phyloP scores from a whole-genome alignment of 2,329 filamentous ascomycete genomes.

The Hymenoscyphus albidus region DNA sequence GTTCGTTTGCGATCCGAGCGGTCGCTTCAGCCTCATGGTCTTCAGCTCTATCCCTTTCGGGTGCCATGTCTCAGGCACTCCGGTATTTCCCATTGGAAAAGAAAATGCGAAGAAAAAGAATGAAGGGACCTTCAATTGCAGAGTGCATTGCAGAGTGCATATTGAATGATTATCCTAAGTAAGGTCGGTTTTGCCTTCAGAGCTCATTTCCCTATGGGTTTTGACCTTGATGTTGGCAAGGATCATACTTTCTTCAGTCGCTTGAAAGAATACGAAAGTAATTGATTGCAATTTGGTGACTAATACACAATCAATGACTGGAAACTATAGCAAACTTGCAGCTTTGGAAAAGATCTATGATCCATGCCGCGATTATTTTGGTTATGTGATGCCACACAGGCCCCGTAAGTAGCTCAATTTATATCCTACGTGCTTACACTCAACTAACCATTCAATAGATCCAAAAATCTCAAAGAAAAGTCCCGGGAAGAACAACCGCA shows the following conservation, averaged over 20 bases:
- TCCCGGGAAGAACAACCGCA: neutral
- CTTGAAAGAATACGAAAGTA: too few relatives aligned
- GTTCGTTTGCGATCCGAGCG: neutral
- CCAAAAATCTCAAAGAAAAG: neutral
- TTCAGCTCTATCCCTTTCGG: neutral
- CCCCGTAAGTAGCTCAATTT: conserved; percentile 11
- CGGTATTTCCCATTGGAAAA: neutral
- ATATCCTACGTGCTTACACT: conserved; percentile 3
- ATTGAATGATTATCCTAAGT: neutral
- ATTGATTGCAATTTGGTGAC: too few relatives aligned
- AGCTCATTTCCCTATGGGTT: too few relatives aligned
- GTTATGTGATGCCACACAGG: conserved; percentile 18
- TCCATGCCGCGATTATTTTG: conserved; percentile 17
- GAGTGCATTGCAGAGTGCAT: neutral
- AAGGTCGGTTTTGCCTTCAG: too few relatives aligned
- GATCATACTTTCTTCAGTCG: too few relatives aligned
- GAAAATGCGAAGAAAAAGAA: neutral
- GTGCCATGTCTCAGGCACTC: neutral
- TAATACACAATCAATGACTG: neutral
- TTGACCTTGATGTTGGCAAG: too few relatives aligned
- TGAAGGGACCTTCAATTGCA: too few relatives aligned
- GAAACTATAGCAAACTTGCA: neutral
- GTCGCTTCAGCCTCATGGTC: neutral
- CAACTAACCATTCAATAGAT: conserved; percentile 6
- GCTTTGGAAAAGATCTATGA: conserved; percentile 12